Evolutionary conservation across 78 protist species (phyloP).

Genomic region (Pelomyxa schiedti): DNA sequence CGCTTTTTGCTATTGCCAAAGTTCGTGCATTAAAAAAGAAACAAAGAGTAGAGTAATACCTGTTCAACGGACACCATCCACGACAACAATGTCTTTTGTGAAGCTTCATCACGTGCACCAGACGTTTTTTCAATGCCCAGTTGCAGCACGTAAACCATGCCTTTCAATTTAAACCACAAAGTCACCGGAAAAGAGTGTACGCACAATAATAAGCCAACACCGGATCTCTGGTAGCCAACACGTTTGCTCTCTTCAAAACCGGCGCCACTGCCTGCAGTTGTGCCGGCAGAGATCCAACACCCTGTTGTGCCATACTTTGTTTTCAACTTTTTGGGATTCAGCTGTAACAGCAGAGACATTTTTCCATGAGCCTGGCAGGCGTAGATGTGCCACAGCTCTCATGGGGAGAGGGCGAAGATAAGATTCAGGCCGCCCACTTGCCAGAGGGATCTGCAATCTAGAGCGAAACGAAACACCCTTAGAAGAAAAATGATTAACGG

Average conservation of each 20-base stretch:
- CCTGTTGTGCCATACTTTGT: too few species aligned
- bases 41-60: neutral
- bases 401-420: too few species aligned
- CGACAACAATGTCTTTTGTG: slow-evolving; percentile 1
- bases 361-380: too few species aligned
- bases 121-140: slow-evolving; percentile 16
- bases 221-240: slow-evolving; percentile 27
- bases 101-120: neutral
- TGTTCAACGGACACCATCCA: neutral
- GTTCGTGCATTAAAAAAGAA: neutral
- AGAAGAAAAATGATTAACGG: too few species aligned
- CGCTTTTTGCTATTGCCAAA: slow-evolving; percentile 13
- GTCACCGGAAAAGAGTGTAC: slow-evolving; percentile 12
- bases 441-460: too few species aligned
- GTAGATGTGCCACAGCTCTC: too few species aligned
- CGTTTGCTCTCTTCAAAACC: slow-evolving; percentile 26
- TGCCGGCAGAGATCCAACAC: slow-evolving; percentile 39
- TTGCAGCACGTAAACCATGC: slow-evolving; percentile 15
- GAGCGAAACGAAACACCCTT: too few species aligned
- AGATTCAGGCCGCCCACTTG: too few species aligned
- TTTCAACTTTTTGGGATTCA: too few species aligned
- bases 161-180: slow-evolving; percentile 1
- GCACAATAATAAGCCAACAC: slow-evolving; percentile 38
- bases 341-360: too few species aligned
- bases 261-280: slow-evolving; percentile 21